Evolutionary conservation across 805 yeast species (phyloP).

Genomic region (Debaryomyces prosopidis): DNA sequence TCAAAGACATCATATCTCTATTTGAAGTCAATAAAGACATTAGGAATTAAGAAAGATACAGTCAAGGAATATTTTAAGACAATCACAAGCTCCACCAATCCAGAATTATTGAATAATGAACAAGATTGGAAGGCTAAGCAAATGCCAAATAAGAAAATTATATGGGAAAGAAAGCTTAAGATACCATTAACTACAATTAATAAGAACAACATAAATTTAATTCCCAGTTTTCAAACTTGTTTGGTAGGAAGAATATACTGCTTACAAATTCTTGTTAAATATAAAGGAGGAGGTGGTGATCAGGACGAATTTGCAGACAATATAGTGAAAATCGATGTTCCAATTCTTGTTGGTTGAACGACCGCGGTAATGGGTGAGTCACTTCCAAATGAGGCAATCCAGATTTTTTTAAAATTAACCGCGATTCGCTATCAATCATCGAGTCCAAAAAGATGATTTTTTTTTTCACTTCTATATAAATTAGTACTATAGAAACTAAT

Average conservation of each 20-base stretch:
- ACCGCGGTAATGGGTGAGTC: constrained; percentile 13
- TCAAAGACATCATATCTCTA: constrained; percentile 35
- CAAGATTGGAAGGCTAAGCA: constrained; percentile 30
- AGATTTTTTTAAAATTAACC: constrained; percentile 18
- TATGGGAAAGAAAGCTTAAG: constrained; percentile 32
- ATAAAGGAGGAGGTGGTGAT: constrained; percentile 40
- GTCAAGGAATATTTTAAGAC: constrained; percentile 36
- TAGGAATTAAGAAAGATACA: constrained; percentile 42
- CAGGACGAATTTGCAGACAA: constrained; percentile 33
- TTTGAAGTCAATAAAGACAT: constrained; percentile 36
- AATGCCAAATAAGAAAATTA: constrained; percentile 8
- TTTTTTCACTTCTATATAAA: constrained; percentile 5
- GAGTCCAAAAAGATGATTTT: constrained; percentile 7
- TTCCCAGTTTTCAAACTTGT: constrained; percentile 67
- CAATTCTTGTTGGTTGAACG: constrained; percentile 34
- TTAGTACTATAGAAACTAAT: not conserved
- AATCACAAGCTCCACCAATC: constrained; percentile 21
- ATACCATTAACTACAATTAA: constrained; percentile 44
- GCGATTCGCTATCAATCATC: constrained; percentile 35
- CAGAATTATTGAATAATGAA: constrained; percentile 23
- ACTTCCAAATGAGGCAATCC: constrained; percentile 26
- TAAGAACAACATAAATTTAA: constrained; percentile 48
- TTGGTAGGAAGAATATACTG: constrained; percentile 59
- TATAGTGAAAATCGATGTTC: constrained; percentile 34
- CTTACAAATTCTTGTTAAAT: constrained; percentile 48